phyloP scores from a whole-genome alignment of 2,329 filamentous ascomycete species.

The Colletotrichum sidae region DNA sequence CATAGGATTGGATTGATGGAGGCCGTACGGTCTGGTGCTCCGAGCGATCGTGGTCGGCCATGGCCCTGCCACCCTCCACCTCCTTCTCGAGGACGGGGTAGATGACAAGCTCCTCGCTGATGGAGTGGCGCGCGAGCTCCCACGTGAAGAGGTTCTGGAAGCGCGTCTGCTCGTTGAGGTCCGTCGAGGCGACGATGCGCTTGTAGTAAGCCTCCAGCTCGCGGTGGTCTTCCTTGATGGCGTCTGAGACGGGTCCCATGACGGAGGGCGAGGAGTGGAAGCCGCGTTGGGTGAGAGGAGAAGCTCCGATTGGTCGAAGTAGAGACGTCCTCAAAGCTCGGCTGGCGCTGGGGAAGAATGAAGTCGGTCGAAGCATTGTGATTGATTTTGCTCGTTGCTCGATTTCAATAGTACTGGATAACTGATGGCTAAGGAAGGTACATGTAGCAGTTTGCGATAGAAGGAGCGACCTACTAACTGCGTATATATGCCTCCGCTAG shows the following conservation, averaged over 20 bases:
- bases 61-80: slow-evolving; percentile 53
- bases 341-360: no score
- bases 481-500: no score
- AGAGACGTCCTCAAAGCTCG: no score
- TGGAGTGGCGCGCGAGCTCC: slow-evolving; percentile 60
- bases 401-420: no score
- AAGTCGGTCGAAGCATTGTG: no score
- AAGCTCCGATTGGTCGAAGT: no score
- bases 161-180: slow-evolving; percentile 51
- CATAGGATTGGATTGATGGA: background rate
- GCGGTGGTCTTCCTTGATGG: slow-evolving; percentile 52
- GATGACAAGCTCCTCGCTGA: slow-evolving; percentile 62
- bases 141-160: slow-evolving; percentile 61
- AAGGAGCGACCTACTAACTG: no score
- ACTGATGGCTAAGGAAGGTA: no score
- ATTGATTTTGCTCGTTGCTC: no score
- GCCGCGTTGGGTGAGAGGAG: no score
- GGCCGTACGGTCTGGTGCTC: slow-evolving; percentile 57
- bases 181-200: slow-evolving; percentile 51
- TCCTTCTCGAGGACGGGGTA: slow-evolving; percentile 66
- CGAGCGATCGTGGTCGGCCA: slow-evolving; percentile 60
- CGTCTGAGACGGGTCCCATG: slow-evolving; percentile 44
- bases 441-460: no score
- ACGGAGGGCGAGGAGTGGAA: background rate
- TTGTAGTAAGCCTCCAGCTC: slow-evolving; percentile 53